Evolutionary conservation across 495 filamentous ascomycete genomes (phyloP).

Genomic region (Hypoxylon fuscum): DNA sequence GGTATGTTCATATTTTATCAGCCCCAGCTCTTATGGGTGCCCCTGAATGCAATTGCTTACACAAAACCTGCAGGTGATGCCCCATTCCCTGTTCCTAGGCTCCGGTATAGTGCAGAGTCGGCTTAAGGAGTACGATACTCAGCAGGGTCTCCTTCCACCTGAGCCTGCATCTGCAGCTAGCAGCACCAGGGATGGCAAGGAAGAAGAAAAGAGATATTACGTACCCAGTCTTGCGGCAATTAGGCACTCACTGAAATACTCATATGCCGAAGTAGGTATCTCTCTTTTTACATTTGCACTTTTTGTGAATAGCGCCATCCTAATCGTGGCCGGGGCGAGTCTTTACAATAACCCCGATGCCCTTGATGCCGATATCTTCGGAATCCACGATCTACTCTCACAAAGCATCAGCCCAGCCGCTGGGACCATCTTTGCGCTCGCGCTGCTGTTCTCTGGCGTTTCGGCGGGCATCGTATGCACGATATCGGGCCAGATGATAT

Average conservation of each 20-base stretch:
- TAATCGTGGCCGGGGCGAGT: conserved; percentile 86
- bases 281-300: conserved; percentile 91
- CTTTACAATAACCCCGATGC: conserved; percentile 70
- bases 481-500: conserved; percentile 85
- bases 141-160: conserved; percentile 62
- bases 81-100: conserved; percentile 89
- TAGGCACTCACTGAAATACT: conserved; percentile 79
- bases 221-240: conserved; percentile 81
- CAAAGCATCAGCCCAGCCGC: conserved; percentile 72
- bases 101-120: conserved; percentile 87
- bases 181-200: conserved; percentile 35
- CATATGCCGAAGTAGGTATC: conserved; percentile 75
- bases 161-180: conserved; percentile 36
- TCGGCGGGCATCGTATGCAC: conserved; percentile 85
- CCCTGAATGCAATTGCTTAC: background rate
- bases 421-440: conserved; percentile 79
- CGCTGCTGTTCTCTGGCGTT: conserved; percentile 78
- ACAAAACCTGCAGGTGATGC: conserved; percentile 68
- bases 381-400: conserved; percentile 81
- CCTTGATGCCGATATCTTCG: conserved; percentile 77
- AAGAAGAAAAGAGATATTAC: conserved; percentile 67
- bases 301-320: conserved; percentile 92
- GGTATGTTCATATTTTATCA: conserved; percentile 46
- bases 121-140: conserved; percentile 78
- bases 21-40: background rate